These are phyloP conservation scores for Prinsepia uniflora DNA, from an alignment of 306 rosid genomes.

Conservation along the genomic window DNA sequence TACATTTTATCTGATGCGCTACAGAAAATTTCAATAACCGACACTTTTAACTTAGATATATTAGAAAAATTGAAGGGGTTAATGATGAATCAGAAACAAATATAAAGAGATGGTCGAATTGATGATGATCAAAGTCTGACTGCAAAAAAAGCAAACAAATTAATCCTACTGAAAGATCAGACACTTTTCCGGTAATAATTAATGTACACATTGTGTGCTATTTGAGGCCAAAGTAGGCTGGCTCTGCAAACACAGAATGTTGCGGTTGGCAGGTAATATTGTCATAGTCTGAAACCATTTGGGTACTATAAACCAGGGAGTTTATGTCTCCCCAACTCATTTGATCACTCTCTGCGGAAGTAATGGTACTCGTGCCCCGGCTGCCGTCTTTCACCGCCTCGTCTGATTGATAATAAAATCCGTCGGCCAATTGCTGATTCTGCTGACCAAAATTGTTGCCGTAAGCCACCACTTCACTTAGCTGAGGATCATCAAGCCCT, in stretches of 20 bases:
- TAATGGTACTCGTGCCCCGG: slow-evolving; percentile 38
- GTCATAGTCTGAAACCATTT: slow-evolving; percentile 58
- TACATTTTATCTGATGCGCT: no score
- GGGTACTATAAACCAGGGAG: slow-evolving; percentile 41
- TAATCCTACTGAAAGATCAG: background rate
- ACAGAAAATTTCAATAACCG: no score
- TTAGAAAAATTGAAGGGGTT: background rate
- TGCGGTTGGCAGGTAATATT: slow-evolving; percentile 29
- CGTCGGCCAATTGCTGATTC: slow-evolving; percentile 26
- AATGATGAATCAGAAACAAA: background rate
- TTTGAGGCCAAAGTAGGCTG: slow-evolving; percentile 49
- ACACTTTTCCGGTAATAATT: slow-evolving; percentile 11
- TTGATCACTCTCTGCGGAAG: slow-evolving; percentile 45
- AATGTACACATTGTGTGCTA: slow-evolving; percentile 16
- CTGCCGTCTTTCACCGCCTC: slow-evolving; percentile 35
- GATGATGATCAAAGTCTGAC: background rate
- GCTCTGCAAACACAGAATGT: slow-evolving; percentile 42
- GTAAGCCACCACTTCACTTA: slow-evolving; percentile 40
- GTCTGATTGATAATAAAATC: slow-evolving; percentile 42
- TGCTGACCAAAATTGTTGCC: slow-evolving; percentile 26
- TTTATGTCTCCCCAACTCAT: slow-evolving; percentile 66
- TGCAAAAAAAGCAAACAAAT: background rate
- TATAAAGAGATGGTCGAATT: background rate
- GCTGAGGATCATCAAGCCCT: slow-evolving; percentile 37
- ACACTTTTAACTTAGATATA: no score